These are phyloP conservation scores for Pythium utonaiense DNA, from an alignment of 352 stramenopile genomes.

Conservation along the genomic window DNA sequence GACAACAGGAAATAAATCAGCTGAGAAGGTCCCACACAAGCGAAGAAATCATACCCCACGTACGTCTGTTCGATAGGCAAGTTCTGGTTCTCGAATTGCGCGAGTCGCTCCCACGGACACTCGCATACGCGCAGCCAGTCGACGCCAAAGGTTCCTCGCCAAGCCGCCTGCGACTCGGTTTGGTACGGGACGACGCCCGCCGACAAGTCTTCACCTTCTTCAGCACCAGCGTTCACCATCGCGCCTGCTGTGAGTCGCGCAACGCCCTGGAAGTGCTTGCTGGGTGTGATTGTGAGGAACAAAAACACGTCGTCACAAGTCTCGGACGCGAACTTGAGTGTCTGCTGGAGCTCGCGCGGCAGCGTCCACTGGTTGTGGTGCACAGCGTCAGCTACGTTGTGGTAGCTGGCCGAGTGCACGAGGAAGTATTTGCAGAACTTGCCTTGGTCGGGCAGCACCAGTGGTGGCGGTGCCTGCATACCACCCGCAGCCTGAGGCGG, in stretches of 20 bases:
- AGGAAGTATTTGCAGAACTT: slow-evolving; percentile 84
- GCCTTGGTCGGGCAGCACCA: slow-evolving; percentile 61
- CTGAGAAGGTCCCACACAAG: too few species aligned
- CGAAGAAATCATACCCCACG: too few species aligned
- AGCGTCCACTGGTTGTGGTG: slow-evolving; percentile 71
- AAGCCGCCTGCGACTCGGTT: slow-evolving; percentile 40
- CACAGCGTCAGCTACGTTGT: slow-evolving; percentile 80
- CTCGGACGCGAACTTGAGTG: slow-evolving; percentile 68
- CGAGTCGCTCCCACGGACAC: slow-evolving; percentile 79
- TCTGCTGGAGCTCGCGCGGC: slow-evolving; percentile 42
- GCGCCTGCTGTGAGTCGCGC: slow-evolving; percentile 38
- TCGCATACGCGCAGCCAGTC: slow-evolving; percentile 88
- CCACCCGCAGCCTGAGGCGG: not conserved
- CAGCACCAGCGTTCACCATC: slow-evolving; percentile 31
- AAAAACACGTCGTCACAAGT: slow-evolving; percentile 82
- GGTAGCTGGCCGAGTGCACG: slow-evolving; percentile 73
- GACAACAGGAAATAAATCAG: not conserved
- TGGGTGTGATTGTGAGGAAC: slow-evolving; percentile 64
- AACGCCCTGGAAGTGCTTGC: slow-evolving; percentile 80
- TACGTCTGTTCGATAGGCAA: slow-evolving; percentile 58
- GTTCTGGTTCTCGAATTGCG: slow-evolving; percentile 69
- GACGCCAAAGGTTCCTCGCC: slow-evolving; percentile 62
- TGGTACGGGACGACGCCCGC: slow-evolving; percentile 55
- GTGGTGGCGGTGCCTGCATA: slow-evolving; percentile 13
- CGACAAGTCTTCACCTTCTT: slow-evolving; percentile 53